A percentile compares a stretch with the other conserved stretches of the same genome.
These are phyloP conservation scores for Batrachochytrium dendrobatidis DNA, from an alignment of 371 early-diverging fungal species.

Conservation along the genomic window DNA sequence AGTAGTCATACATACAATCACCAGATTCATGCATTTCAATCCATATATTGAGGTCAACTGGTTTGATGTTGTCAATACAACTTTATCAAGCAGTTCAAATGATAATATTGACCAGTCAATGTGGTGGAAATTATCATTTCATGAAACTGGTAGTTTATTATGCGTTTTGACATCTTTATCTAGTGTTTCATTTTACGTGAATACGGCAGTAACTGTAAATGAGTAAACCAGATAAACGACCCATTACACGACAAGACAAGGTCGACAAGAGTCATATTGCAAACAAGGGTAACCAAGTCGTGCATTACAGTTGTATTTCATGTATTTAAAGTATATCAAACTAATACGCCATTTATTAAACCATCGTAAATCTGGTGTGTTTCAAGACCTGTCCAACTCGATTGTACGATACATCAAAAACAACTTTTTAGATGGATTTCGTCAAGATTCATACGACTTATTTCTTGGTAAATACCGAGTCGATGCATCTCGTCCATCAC, in stretches of 20 bases:
- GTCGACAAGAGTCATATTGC: neutral
- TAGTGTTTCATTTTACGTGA: no score
- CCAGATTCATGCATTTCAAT: no score
- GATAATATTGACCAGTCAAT: no score
- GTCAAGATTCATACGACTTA: constrained; percentile 82
- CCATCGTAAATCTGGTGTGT: constrained; percentile 71
- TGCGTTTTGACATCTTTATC: no score
- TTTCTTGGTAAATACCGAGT: constrained; percentile 65
- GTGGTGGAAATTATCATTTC: no score
- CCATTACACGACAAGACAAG: constrained; percentile 2
- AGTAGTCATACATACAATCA: no score
- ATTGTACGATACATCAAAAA: constrained; percentile 81
- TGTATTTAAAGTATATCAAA: neutral
- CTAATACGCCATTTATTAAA: constrained; percentile 26
- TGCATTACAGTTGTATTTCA: neutral
- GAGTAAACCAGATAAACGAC: neutral
- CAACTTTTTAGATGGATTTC: constrained; percentile 85
- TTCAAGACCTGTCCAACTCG: constrained; percentile 80
- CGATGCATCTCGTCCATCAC: constrained; percentile 17
- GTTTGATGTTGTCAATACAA: no score
- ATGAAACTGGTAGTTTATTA: no score
- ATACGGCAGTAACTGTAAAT: no score
- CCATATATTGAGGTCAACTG: no score
- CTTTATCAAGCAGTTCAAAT: no score
- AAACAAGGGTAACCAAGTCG: neutral